Base-by-base conservation (phyloP, 495 filamentous ascomycete genomes). In the Talaromyces trachyspermus region DNA sequence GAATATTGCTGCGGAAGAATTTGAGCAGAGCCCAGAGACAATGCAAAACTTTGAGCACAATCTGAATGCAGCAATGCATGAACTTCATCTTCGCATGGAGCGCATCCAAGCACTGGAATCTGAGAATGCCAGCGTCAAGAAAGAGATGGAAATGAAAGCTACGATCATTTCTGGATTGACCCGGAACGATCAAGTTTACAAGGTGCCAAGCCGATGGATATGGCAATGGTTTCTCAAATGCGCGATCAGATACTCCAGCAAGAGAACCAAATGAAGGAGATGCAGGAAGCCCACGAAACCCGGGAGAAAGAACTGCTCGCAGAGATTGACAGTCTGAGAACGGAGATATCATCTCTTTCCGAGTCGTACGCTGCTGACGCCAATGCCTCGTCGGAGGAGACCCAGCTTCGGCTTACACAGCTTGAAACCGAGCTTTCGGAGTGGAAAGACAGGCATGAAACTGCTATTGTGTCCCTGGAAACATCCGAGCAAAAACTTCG, bases 111-210 rank as follows among this genome's bases (percentile, higher is more conserved):
- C 89, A 41, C 72, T 98, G 8, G 92, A 98, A 60, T 80, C 79
- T 5, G 94, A 95, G 56, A 80, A 96, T 48, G 69, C 81, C 2
- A 80, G 78, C 6, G 78, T 91, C 11, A 94, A 86, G 70, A 92
- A 86, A 63, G 94, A 96, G 60, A 95, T 98, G 86, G 94, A 98
- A 51, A 80, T 76, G 46, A 97, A 97, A 75, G 85, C 86, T 66
- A 84, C 84, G 18, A 89, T 98, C 56, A 96, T 98, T 49, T 87
- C 89, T 14, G 92, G 92, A 5, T 76, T 98, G 26, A 94, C 94
- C 14, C 80, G 90, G 92, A 98, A 61, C 76, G 92, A 54, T 88
- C 88, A 2, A 89, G 86, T 61, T 78, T 95, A 66, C 88, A 89
- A 59, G 70, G 75, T 30, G 80, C 80, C 2, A 86, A 88, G 9